These are phyloP conservation scores for Talaromyces sp. DNA, from an alignment of 2,329 filamentous ascomycete genomes.

Conservation along the genomic window DNA sequence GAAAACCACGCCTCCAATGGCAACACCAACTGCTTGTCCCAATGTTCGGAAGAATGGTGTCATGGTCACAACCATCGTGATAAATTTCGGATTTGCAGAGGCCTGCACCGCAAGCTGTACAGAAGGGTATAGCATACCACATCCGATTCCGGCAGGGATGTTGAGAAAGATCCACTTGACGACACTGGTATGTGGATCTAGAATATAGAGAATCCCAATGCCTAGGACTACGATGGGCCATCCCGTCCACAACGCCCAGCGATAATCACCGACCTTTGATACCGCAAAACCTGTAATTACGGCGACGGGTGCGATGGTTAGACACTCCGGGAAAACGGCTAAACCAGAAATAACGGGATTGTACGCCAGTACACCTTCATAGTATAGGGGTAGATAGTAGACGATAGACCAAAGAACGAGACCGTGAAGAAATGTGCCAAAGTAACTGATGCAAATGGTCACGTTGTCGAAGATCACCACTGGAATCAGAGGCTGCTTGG, in stretches of 20 bases:
- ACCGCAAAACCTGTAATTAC: conserved; percentile 53
- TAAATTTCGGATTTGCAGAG: conserved; percentile 2
- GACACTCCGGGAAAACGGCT: conserved; percentile 59
- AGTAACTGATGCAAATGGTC: conserved; percentile 36
- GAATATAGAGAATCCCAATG: conserved; percentile 48
- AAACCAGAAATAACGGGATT: conserved; percentile 57
- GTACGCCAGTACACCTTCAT: conserved; percentile 52
- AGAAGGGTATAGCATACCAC: conserved; percentile 8
- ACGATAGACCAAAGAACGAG: conserved; percentile 40
- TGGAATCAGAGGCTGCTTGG: conserved; percentile 39
- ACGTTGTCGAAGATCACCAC: conserved; percentile 49
- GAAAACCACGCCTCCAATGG: conserved; percentile 14
- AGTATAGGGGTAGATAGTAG: conserved; percentile 55
- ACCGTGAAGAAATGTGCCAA: conserved; percentile 44
- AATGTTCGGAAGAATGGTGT: conserved; percentile 12
- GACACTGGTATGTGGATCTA: conserved; percentile 48
- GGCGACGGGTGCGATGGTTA: conserved; percentile 64
- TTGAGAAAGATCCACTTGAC: conserved; percentile 62
- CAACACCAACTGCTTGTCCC: conserved; percentile 16
- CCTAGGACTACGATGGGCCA: conserved; percentile 63
- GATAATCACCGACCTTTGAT: conserved; percentile 59
- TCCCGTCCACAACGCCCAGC: conserved; percentile 61
- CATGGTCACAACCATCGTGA: conserved; percentile 13
- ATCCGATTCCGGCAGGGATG: conserved; percentile 35
- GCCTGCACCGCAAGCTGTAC: conserved; percentile 15